Base-by-base conservation (phyloP, 164 flowering plant species). In the Piper betle region DNA sequence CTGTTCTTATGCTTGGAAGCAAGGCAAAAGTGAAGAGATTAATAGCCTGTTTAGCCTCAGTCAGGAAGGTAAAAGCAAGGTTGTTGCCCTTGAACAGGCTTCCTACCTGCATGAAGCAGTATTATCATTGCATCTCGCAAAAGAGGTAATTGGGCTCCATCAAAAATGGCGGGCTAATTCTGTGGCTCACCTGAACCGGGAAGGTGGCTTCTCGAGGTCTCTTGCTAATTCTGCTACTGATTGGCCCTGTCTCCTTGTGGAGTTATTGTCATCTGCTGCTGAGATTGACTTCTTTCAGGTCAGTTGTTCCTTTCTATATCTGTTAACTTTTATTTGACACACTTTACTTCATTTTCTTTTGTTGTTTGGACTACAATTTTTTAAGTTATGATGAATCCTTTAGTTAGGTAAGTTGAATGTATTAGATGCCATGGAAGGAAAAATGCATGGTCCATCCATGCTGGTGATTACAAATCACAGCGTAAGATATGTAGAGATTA, bases 201-300 rank as follows among this genome's bases (percentile, higher is more conserved):
- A 67, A 6, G 86, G 90, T 53, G 83, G 85, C 38, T 86, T 81
- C 73, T 93, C 98, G 16, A 78, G 94, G 75, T 71, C 91, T 15
- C 69, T 93, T 50, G 87, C 96, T 0, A 68, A 85, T 84, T 82
- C 91, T 0, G 78, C 81, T 6, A 87, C 94, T 55, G 87, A 87
- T 74, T 92, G 94, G 96, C 88, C 96, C 15, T 84, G 73, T 72
- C 72, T 88, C 75, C 72, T 91, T 83, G 41, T 88, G 65, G 95
- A 91, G 62, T 62, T 89, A 72, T 69, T 89, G 69, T 89, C 95
- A 55, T 69, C 72, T 12, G 82, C 93, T 66, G 87, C 96, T 6
- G 93, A 92, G 72, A 61, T 80, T 60, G 86, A 70, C 62, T 75
- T 75, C 64, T 92, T 89, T 67, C 95, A 85, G 98, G 96, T 87